Evolutionary conservation across 2,329 filamentous ascomycete species (phyloP), one percentile per base, ranked within the genome.

Genomic region (Fusarium algeriense): DNA sequence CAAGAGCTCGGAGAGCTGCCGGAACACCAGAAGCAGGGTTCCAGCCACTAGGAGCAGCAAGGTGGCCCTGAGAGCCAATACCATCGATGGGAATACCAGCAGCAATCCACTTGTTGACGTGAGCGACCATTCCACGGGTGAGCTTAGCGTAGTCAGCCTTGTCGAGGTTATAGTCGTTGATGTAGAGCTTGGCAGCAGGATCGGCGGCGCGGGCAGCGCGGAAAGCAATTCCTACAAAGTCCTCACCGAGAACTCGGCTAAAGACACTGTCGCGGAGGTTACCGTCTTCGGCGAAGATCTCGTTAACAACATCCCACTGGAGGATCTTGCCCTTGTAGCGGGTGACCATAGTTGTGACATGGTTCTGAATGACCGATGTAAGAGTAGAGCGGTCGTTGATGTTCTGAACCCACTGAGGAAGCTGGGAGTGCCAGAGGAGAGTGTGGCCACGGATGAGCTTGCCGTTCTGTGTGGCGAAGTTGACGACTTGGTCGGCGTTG

Each of bases 131-230:
- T 49, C 84, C 85, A 2, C 5, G 20, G 26, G 74, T 81, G 73
- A 92, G 87, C 83, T 94, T 93, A 69, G 85, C 82, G 74, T 86
- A 86, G 71, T 74, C 85, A 20, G 90, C 85, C 45, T 80, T 83
- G 81, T 92, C 91, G 56, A 92, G 86, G 82, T 92, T 92, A 81
- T 86, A 89, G 79, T 94, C 91, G 80, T 94, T 94, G 82, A 93
- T 92, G 83, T 92, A 94, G 41, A 94, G 84, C 81, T 91, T 91
- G 5, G 89, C 90, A 60, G 80, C 75, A 5, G 91, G 90, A 78
- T 93, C 92, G 67, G 90, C 91, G 12, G 84, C 84, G 55, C 88
- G 86, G 23, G 92, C 92, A 14, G 91, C 88, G 56, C 87, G 84
- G 82, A 93, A 94, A 38, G 91, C 91, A 74, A 92, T 91, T 26